A percentile compares a stretch with the other conserved stretches of the same genome.
These are phyloP conservation scores for Backusella tarrabulga DNA, from an alignment of 192 early-diverging fungal genomes.

Conservation along the genomic window DNA sequence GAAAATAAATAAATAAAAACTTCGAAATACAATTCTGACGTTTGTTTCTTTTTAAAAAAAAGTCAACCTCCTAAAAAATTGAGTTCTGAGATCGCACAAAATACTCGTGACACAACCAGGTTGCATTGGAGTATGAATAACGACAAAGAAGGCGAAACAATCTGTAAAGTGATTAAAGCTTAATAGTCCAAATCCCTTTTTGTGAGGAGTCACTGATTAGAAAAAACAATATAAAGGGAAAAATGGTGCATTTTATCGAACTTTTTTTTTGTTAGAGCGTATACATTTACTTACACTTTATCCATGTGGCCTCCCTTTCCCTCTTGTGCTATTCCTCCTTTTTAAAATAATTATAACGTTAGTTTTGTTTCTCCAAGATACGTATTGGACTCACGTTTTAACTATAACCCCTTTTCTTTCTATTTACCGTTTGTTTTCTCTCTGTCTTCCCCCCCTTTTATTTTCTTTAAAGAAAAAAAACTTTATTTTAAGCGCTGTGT, in stretches of 20 bases:
- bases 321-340: neutral
- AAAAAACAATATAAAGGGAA: neutral
- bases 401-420: neutral
- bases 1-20: neutral
- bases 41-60: neutral
- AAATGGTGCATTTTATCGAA: neutral
- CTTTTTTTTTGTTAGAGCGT: neutral
- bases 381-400: neutral
- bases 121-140: neutral
- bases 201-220: neutral
- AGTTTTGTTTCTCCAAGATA: neutral
- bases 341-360: neutral
- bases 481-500: neutral
- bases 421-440: neutral
- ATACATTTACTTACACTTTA: neutral
- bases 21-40: slow-evolving; percentile 5
- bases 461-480: neutral
- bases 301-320: slow-evolving; percentile 3
- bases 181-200: neutral
- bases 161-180: neutral
- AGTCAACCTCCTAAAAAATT: neutral
- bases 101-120: neutral
- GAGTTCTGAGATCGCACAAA: neutral
- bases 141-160: neutral
- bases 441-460: neutral